Base-by-base conservation (phyloP, 257 asterid species). In the Nicotiana otophora region DNA sequence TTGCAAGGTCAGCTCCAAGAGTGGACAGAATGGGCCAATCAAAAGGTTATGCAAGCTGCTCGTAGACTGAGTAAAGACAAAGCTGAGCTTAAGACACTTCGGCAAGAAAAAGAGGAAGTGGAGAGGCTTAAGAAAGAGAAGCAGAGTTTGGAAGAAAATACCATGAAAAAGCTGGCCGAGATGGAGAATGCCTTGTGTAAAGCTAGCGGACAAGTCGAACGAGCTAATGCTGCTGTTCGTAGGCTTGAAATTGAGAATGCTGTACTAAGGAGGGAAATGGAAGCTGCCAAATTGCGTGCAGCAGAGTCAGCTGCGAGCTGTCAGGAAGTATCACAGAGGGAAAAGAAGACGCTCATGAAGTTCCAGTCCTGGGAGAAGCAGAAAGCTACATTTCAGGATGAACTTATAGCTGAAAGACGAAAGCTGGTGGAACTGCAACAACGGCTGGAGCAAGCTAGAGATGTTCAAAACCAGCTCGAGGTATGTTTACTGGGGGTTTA, bases 21-120 rank as follows among this genome's bases (percentile, higher is more conserved):
- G 84, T 96, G 99, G 99, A 96, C 98, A 0, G 98, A 96, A 83
- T 96, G 99, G 98, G 98, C 99, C 20, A 96, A 96, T 88, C 98
- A 94, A 86, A 96, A 93, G 89, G 98, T 95, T 74, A 95, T 93
- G 99, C 98, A 96, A 90, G 99, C 97, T 26, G 97, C 98, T 30
- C 86, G 96, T 26, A 88, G 99, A 53, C 97, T 96, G 61, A 85
- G 98, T 67, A 92, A 96, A 87, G 99, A 96, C 82, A 94, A 93
- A 83, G 90, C 87, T 1, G 99, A 96, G 92, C 96, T 96, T 57
- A 96, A 94, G 86, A 87, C 93, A 11, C 97, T 96, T 16, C 89
- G 89, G 91, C 99, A 90, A 66, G 99, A 96, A 90, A 96, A 89
- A 87, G 99, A 92, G 81, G 99, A 94, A 87, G 92, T 91, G 46